Conservation (phyloP, 345 rosid genomes). For the Noccaea caerulescens region DNA sequence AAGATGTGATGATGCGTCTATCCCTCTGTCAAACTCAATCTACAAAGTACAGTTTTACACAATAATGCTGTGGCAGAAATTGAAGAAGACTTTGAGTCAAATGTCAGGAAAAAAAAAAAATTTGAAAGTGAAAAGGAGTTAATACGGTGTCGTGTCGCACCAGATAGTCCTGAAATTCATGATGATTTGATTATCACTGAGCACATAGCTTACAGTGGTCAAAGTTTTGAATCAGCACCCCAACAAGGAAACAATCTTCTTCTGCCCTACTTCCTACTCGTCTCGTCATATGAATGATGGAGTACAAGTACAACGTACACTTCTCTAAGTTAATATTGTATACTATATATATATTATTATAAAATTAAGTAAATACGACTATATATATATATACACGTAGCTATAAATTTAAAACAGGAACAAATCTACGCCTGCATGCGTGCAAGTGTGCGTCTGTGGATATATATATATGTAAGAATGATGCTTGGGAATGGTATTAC, state of each 20-base stretch:
- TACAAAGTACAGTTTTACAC: slow-evolving; percentile 21
- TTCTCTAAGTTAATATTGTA: not conserved
- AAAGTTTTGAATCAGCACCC: slow-evolving; percentile 32
- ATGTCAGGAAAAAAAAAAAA: not conserved
- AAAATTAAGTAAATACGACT: not conserved
- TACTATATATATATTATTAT: not conserved
- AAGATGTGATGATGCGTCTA: slow-evolving; percentile 38
- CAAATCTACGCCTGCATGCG: slow-evolving; percentile 23
- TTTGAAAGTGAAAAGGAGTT: slow-evolving; percentile 1
- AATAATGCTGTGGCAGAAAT: slow-evolving; percentile 24
- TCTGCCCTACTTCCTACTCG: slow-evolving; percentile 26
- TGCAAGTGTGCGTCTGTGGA: slow-evolving; percentile 30
- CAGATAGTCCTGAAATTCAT: slow-evolving; percentile 37
- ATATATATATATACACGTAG: not conserved
- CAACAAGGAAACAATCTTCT: slow-evolving; percentile 37
- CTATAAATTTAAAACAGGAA: not conserved
- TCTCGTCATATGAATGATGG: slow-evolving; percentile 11
- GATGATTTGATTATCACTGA: slow-evolving; percentile 31
- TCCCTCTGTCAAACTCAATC: slow-evolving; percentile 41
- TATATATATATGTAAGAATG: slow-evolving; percentile 1
- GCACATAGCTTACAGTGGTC: slow-evolving; percentile 35
- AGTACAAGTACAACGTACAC: too few relatives aligned
- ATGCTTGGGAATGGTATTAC: slow-evolving; percentile 41
- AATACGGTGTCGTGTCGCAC: slow-evolving; percentile 36
- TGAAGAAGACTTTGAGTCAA: slow-evolving; percentile 26